These are phyloP conservation scores for Candida vartiovaarae DNA, from an alignment of 805 yeast species.

Conservation along the genomic window DNA sequence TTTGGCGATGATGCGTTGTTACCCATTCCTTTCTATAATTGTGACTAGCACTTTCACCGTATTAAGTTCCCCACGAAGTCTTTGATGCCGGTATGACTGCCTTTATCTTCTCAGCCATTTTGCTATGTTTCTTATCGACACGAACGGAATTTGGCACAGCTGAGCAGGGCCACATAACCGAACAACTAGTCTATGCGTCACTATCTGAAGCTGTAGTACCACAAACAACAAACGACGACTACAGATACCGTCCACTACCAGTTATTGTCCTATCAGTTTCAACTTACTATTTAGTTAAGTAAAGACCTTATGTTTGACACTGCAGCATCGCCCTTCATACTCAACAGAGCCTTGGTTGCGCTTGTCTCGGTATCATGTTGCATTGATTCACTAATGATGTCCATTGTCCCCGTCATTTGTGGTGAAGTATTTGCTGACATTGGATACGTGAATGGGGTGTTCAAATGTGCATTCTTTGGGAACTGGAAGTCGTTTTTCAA, in stretches of 20 bases:
- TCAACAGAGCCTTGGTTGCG: constrained; percentile 15
- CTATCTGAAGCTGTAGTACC: no score
- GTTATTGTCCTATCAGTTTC: no score
- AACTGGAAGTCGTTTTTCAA: constrained; percentile 17
- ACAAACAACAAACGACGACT: no score
- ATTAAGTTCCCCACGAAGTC: no score
- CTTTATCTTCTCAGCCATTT: no score
- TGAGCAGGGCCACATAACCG: no score
- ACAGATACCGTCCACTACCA: no score
- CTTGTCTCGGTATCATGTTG: constrained; percentile 5
- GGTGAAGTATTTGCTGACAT: not conserved
- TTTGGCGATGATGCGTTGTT: constrained; percentile 27
- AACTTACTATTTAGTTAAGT: constrained; percentile 9
- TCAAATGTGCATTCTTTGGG: constrained; percentile 5
- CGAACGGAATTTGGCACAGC: no score
- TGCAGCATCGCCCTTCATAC: constrained; percentile 17
- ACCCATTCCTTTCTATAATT: constrained; percentile 13
- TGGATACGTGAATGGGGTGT: not conserved
- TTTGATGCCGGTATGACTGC: no score
- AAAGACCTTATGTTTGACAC: constrained; percentile 20
- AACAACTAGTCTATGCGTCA: no score
- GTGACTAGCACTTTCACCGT: no score
- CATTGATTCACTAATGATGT: constrained; percentile 3
- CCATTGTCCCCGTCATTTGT: constrained; percentile 2
- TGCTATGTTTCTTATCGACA: no score